Evolutionary conservation across 805 yeast genomes (phyloP).

Genomic region (Metschnikowia kofuensis): DNA sequence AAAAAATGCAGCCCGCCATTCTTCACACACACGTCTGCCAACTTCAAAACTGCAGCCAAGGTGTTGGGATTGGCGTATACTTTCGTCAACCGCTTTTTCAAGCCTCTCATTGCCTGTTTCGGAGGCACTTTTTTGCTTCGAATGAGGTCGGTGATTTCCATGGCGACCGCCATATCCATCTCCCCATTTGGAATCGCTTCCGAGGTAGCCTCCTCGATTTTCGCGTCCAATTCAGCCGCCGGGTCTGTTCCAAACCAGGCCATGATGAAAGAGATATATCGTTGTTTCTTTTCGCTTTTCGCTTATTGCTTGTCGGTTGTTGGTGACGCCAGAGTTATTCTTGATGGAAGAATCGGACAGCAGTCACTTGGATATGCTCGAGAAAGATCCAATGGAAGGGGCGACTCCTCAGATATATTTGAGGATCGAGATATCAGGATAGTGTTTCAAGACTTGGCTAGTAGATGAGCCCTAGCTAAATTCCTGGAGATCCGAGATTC

Average conservation of each 20-base stretch:
- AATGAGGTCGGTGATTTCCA: constrained; percentile 85
- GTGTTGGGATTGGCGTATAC: constrained; percentile 72
- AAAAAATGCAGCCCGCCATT: constrained; percentile 89
- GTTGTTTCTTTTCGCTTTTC: neutral
- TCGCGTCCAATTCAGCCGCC: constrained; percentile 49
- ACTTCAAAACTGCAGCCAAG: constrained; percentile 68
- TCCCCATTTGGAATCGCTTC: constrained; percentile 93
- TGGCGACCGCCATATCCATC: constrained; percentile 63
- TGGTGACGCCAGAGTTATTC: neutral
- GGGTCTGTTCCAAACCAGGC: constrained; percentile 48
- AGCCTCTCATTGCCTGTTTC: constrained; percentile 78
- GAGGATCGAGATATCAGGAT: too few relatives aligned
- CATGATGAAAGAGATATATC: constrained; percentile 26
- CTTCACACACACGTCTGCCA: constrained; percentile 84
- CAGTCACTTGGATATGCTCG: too few relatives aligned
- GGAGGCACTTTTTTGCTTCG: constrained; percentile 78
- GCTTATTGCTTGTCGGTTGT: neutral
- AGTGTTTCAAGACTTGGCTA: too few relatives aligned
- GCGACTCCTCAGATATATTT: too few relatives aligned
- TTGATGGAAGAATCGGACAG: too few relatives aligned
- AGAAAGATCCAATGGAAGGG: too few relatives aligned
- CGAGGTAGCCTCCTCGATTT: constrained; percentile 75
- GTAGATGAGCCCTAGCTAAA: too few relatives aligned
- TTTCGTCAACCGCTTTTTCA: constrained; percentile 67
- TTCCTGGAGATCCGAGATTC: too few relatives aligned